These are phyloP conservation scores for Bolboschoenus planiculmis DNA, from an alignment of 176 grass and related monocot genomes.

Conservation along the genomic window DNA sequence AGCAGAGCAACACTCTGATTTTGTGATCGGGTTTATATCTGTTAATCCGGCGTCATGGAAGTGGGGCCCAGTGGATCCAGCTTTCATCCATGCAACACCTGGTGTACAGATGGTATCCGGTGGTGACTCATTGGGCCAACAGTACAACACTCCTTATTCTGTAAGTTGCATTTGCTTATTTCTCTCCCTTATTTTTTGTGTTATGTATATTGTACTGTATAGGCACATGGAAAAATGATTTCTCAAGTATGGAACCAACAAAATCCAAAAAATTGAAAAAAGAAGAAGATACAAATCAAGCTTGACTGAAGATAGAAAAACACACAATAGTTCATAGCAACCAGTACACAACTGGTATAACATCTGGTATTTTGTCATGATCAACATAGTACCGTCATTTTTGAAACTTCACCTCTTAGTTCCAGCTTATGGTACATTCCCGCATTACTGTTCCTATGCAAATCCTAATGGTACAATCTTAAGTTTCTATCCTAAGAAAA, in stretches of 20 bases:
- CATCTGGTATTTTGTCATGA: neutral
- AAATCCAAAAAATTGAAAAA: neutral
- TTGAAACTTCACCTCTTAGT: neutral
- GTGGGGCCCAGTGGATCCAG: slow-evolving; percentile 30
- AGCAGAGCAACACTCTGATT: slow-evolving; percentile 73
- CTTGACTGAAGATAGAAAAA: neutral
- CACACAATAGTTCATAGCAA: neutral
- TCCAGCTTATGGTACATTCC: neutral
- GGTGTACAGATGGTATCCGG: slow-evolving; percentile 61
- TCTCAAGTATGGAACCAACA: neutral
- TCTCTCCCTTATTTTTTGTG: neutral
- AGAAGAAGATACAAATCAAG: neutral
- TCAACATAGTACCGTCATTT: neutral
- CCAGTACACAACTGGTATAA: neutral
- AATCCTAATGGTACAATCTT: neutral
- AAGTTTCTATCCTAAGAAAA: neutral
- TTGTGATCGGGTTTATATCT: slow-evolving; percentile 90
- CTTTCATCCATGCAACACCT: slow-evolving; percentile 71
- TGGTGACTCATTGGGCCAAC: slow-evolving; percentile 69
- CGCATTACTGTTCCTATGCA: neutral
- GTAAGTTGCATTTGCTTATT: slow-evolving; percentile 41
- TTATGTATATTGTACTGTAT: neutral
- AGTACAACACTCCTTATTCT: slow-evolving; percentile 57
- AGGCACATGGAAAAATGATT: neutral
- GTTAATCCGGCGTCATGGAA: slow-evolving; percentile 86